phyloP scores from a whole-genome alignment of 805 yeast species.

The Teunomyces cretensis region DNA sequence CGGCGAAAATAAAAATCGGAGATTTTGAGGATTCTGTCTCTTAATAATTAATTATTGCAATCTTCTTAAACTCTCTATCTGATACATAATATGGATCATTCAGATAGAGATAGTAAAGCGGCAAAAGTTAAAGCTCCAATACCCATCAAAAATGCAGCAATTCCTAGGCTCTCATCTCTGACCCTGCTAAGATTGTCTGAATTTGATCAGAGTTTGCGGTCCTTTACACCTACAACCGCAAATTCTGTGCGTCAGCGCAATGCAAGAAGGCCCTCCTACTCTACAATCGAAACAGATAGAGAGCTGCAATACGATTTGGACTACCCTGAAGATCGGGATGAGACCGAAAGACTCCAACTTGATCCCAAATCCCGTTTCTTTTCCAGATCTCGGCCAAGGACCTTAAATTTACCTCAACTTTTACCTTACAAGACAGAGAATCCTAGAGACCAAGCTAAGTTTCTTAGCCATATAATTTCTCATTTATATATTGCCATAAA shows the following conservation, averaged over 20 bases:
- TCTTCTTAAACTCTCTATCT: neutral
- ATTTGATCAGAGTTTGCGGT: constrained; percentile 11
- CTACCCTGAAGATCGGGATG: constrained; percentile 45
- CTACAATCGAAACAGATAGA: constrained; percentile 16
- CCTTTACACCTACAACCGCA: constrained; percentile 27
- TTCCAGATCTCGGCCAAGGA: constrained; percentile 39
- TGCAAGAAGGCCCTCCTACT: constrained; percentile 20
- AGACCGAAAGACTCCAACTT: constrained; percentile 23
- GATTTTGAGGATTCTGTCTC: neutral
- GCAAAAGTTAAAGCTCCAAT: constrained; percentile 16
- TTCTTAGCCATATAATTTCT: constrained; percentile 75
- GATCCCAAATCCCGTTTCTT: constrained; percentile 39
- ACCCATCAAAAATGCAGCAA: constrained; percentile 14
- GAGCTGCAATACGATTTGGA: constrained; percentile 47
- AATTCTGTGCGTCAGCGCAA: constrained; percentile 3
- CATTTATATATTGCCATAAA: constrained; percentile 77
- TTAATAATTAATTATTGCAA: neutral
- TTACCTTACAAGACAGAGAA: constrained; percentile 78
- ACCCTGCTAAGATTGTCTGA: constrained; percentile 1
- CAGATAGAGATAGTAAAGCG: neutral
- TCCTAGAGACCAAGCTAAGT: constrained; percentile 65
- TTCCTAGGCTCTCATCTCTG: constrained; percentile 8
- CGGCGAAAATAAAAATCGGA: neutral
- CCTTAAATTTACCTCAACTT: constrained; percentile 40
- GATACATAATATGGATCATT: neutral